Conservation (phyloP, 169 alveolate species). For the Blepharisma undulans region DNA sequence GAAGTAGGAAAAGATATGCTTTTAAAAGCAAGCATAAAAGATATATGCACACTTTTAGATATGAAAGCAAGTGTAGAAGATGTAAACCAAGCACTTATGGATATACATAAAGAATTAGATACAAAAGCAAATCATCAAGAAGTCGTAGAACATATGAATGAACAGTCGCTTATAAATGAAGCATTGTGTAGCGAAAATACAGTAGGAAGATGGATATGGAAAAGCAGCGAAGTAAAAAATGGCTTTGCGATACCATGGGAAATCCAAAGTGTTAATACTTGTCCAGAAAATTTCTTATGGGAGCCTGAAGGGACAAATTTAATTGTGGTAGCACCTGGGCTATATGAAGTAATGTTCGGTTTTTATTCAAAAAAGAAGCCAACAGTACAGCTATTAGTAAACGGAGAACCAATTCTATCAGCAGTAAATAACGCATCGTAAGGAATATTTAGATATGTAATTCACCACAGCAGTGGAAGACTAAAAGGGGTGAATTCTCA, state of each 20-base stretch:
- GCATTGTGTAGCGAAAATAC: constrained; percentile 80
- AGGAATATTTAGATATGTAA: constrained; percentile 9
- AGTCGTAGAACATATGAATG: constrained; percentile 58
- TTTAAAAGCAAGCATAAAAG: constrained; percentile 64
- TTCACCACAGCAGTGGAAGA: constrained; percentile 41
- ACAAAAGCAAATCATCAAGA: constrained; percentile 23
- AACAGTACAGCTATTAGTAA: constrained; percentile 75
- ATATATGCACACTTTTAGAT: constrained; percentile 60
- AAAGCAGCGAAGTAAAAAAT: constrained; percentile 70
- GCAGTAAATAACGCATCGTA: constrained; percentile 56
- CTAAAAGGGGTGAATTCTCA: constrained; percentile 51
- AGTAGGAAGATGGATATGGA: constrained; percentile 89
- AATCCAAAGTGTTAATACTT: constrained; percentile 74
- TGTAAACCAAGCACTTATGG: constrained; percentile 39
- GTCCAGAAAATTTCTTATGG: constrained; percentile 86
- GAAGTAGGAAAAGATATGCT: constrained; percentile 54
- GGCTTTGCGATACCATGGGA: constrained; percentile 87
- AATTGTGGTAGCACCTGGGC: constrained; percentile 77
- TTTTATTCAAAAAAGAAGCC: constrained; percentile 85
- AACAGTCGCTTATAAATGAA: constrained; percentile 73
- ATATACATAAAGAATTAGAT: constrained; percentile 33
- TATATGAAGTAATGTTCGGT: constrained; percentile 80
- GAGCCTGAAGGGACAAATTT: constrained; percentile 76
- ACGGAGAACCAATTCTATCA: constrained; percentile 83
- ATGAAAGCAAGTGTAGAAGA: constrained; percentile 57